Base-by-base conservation (phyloP, 2,329 filamentous ascomycete species). In the Cyclaneusma minus region DNA sequence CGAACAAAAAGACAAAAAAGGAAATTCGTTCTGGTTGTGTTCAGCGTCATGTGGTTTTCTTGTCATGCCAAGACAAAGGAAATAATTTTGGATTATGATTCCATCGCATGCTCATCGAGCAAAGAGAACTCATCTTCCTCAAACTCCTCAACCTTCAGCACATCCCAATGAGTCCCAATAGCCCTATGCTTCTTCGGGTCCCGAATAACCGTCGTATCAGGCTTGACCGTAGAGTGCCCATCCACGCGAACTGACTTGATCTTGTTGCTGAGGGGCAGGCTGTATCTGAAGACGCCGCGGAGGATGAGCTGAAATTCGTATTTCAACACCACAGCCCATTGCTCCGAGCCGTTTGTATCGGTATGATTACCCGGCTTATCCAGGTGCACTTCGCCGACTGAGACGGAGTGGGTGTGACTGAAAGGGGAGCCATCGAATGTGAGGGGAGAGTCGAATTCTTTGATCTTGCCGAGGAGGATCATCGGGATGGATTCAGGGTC, bases 271-370 rank as follows among this genome's bases (percentile, higher is more conserved):
- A 72, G 51, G 3, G 67, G 67, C 17, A 72, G 52, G 16, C 58
- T 67, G 44, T 98, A 98, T 45, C 85, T 84, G 39, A 98, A 62
- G 9, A 89, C 79, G 13, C 89, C 89, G 40, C 89, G 76, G 21
- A 98, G 68, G 33, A 95, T 87, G 25, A 98, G 64, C 39, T 94
- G 83, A 40, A 95, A 98, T 22, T 87, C 81, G 49, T 94, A 80
- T 37, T 91, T 71, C 26, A 94, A 62, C 24, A 95, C 85, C 32
- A 73, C 68, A 47, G 92, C 83, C 89, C 89, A 98, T 8, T 85
- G 71, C 44, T 79, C 72, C 2, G 75, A 76, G 6, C 87, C 89
- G 21, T 80, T 79, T 22, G 68, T 60, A 44, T 83, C 74, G 0
- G 89, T 95, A 40, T 74, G 74, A 50, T 95, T 98, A 4, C 87